Percentiles rank a stretch among this genome's conserved stretches.
phyloP scores from a whole-genome alignment of 2,329 filamentous ascomycete species.

The Pestalotiopsis sp. region DNA sequence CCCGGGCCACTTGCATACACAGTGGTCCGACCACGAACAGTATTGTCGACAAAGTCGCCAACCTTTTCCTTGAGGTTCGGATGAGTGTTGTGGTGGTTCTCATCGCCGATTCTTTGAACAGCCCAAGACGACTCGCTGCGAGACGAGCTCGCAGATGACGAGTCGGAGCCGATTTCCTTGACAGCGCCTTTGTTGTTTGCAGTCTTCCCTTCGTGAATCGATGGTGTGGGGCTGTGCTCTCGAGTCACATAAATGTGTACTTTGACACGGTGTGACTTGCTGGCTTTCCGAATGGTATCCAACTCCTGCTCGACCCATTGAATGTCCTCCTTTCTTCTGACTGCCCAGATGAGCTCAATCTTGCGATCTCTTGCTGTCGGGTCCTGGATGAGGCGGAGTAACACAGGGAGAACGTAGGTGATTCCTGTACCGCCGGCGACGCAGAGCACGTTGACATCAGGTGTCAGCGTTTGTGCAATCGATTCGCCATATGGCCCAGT shows the following conservation, averaged over 20 bases:
- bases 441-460: slow-evolving; percentile 50
- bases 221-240: slow-evolving; percentile 37
- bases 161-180: slow-evolving; percentile 28
- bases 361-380: slow-evolving; percentile 38
- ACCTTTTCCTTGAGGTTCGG: slow-evolving; percentile 51
- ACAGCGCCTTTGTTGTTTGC: slow-evolving; percentile 23
- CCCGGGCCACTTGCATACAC: slow-evolving; percentile 65
- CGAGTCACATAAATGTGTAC: slow-evolving; percentile 64
- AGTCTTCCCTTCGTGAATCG: slow-evolving; percentile 27
- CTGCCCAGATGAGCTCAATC: slow-evolving; percentile 67
- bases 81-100: slow-evolving; percentile 35
- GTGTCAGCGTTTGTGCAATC: slow-evolving; percentile 43
- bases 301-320: slow-evolving; percentile 64
- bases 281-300: slow-evolving; percentile 44
- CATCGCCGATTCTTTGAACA: slow-evolving; percentile 30
- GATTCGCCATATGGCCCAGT: slow-evolving; percentile 65
- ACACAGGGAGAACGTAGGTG: slow-evolving; percentile 56
- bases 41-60: slow-evolving; percentile 48
- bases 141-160: slow-evolving; percentile 22
- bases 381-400: slow-evolving; percentile 41
- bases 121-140: slow-evolving; percentile 27
- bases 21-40: slow-evolving; percentile 50
- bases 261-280: slow-evolving; percentile 42
- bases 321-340: slow-evolving; percentile 56
- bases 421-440: slow-evolving; percentile 62